A percentile compares a stretch with the other conserved stretches of the same genome.
phyloP scores from a whole-genome alignment of 2,329 filamentous ascomycete species.

The Sclerotinia trifoliorum region DNA sequence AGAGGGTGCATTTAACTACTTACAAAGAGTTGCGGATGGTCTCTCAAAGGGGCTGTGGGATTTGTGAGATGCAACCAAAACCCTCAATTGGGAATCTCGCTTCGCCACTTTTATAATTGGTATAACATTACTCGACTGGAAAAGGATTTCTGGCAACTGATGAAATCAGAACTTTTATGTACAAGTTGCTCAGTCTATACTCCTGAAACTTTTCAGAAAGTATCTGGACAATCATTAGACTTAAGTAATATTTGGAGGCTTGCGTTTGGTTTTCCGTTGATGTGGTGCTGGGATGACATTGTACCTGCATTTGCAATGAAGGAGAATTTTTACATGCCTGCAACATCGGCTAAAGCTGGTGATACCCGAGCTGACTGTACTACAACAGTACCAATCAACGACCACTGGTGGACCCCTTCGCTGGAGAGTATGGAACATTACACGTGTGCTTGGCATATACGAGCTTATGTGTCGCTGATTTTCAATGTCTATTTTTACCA shows the following conservation, averaged over 20 bases:
- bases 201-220: conserved; percentile 14
- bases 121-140: neutral
- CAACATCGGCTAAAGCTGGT: neutral
- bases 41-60: conserved; percentile 17
- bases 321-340: conserved; percentile 4
- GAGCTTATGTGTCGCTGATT: conserved; percentile 11
- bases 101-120: conserved; percentile 16
- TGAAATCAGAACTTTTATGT: neutral
- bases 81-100: conserved; percentile 5
- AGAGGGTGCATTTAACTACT: conserved; percentile 6
- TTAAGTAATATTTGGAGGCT: neutral
- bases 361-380: conserved; percentile 19
- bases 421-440: neutral
- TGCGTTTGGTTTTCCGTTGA: neutral
- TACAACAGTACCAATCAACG: neutral
- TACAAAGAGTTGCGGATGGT: neutral
- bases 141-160: neutral
- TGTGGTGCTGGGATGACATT: neutral
- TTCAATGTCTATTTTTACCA: conserved; percentile 6
- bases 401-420: neutral
- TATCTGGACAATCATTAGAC: neutral
- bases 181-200: neutral
- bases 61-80: conserved; percentile 23
- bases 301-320: conserved; percentile 22
- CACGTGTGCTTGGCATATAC: conserved; percentile 2